Evolutionary conservation across 495 filamentous ascomycete species (phyloP).

Genomic region (Penicillium daleae): DNA sequence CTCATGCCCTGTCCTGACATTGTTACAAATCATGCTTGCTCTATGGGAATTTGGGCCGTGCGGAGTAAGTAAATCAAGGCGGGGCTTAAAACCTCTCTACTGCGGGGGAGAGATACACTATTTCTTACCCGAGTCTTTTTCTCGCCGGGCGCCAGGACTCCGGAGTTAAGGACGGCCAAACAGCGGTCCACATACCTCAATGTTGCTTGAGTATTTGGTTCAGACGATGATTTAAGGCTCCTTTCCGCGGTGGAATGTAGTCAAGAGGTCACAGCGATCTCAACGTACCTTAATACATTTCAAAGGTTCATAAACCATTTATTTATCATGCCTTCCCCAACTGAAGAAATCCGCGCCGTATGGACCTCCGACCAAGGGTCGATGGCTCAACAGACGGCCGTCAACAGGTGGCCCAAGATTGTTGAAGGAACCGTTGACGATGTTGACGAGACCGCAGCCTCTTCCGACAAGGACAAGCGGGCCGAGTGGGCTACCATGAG

Average conservation of each 20-base stretch:
- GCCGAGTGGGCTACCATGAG: conserved; percentile 77
- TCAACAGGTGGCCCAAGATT: conserved; percentile 19
- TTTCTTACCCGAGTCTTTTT: neutral
- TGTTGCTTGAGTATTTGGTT: neutral
- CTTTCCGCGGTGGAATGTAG: neutral
- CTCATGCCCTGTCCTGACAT: neutral
- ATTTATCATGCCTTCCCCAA: conserved; percentile 11
- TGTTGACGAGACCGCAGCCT: conserved; percentile 41
- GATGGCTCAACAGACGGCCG: conserved; percentile 18
- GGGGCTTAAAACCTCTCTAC: neutral
- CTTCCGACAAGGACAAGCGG: conserved; percentile 52
- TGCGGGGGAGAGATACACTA: neutral
- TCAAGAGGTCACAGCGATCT: neutral
- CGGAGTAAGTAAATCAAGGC: neutral
- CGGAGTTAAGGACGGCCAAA: neutral
- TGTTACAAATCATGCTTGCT: neutral
- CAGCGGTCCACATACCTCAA: neutral
- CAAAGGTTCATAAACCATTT: neutral
- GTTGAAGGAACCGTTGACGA: conserved; percentile 64
- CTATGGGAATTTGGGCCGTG: neutral
- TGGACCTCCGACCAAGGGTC: conserved; percentile 17
- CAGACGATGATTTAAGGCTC: neutral
- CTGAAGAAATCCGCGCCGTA: conserved; percentile 6
- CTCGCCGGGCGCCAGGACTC: neutral
- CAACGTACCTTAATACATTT: neutral